phyloP scores from a whole-genome alignment of 164 flowering plant genomes.

The Vitis cinerea region DNA sequence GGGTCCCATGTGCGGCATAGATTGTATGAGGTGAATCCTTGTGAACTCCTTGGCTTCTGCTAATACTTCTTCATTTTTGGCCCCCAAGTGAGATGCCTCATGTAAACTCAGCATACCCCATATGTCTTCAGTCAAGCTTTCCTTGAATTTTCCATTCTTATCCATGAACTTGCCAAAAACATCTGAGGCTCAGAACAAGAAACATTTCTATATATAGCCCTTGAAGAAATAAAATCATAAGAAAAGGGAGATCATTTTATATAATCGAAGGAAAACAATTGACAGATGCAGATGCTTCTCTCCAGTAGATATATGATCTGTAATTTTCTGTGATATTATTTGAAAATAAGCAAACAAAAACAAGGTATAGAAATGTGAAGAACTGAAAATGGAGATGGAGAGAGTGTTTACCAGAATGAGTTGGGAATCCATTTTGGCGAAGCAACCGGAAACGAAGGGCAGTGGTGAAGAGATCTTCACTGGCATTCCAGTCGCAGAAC shows the following conservation, averaged over 20 bases:
- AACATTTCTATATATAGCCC: background rate
- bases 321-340: background rate
- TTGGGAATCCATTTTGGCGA: slow-evolving; percentile 5
- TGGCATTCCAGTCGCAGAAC: background rate
- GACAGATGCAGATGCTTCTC: too few relatives aligned
- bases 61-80: slow-evolving; percentile 19
- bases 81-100: slow-evolving; percentile 31
- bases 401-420: background rate
- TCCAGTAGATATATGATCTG: too few relatives aligned
- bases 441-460: slow-evolving; percentile 11
- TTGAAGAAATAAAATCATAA: too few relatives aligned
- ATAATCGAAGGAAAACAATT: too few relatives aligned
- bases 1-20: background rate
- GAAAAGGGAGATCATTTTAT: too few relatives aligned
- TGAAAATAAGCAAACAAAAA: background rate
- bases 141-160: slow-evolving; percentile 20
- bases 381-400: too few relatives aligned
- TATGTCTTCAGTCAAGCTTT: slow-evolving; percentile 16
- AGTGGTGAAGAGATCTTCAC: slow-evolving; percentile 6
- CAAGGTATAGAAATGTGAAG: background rate
- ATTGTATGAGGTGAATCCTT: slow-evolving; percentile 6
- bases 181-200: slow-evolving; percentile 11
- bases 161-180: slow-evolving; percentile 20
- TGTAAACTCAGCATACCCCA: slow-evolving; percentile 29
- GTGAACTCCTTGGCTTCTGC: slow-evolving; percentile 25